Evolutionary conservation across 139 green algal genomes (phyloP), one percentile per base, ranked within the genome.

Genomic region (Chlamydomonas schloesseri): DNA sequence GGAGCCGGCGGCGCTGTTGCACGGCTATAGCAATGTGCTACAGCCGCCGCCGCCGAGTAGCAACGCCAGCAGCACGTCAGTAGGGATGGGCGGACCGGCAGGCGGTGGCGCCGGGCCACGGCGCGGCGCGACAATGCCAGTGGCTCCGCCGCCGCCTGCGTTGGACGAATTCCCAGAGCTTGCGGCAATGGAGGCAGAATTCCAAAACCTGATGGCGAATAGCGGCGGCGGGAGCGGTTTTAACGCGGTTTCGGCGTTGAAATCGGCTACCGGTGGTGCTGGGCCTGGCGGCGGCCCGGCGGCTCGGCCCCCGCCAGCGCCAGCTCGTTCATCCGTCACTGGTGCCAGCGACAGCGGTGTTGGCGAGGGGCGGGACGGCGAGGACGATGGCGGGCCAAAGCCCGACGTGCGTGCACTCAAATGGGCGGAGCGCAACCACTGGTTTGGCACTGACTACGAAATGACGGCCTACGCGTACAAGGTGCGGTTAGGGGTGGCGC

Each of bases 401-500:
- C 69, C 87, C 50, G 89, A 94, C n/a, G 72, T 84, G 26, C 78
- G 86, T 29, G 92, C 92, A 29, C 74, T 93, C 21, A 78, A 76
- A 50, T 95, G 92, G 92, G 92, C 92, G 2, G 81, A 84, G 55
- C 73, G 83, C 18, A 95, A 95, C 87, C 26, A 62, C 0, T 95
- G 92, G 92, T 95, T 95, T 71, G 92, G 92, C 0, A 82, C 36
- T 0, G 90, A 95, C 70, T 58, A 79, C 26, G 88, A 93, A 18
- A 94, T 95, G 92, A 95, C 92, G 0, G 77, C 71, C 29, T 91
- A 83, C 34, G 91, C 91, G 17, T 94, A 94, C 87, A 69, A 88
- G 73, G 87, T 91, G 74, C 26, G 46, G n/a, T n/a, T n/a, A n/a
- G n/a, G n/a, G n/a, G n/a, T n/a, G n/a, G n/a, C n/a, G n/a, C n/a